Evolutionary conservation across 768 basidiomycete species (phyloP), one percentile per base, ranked within the genome.

Genomic region (Tricholoma terreum): DNA sequence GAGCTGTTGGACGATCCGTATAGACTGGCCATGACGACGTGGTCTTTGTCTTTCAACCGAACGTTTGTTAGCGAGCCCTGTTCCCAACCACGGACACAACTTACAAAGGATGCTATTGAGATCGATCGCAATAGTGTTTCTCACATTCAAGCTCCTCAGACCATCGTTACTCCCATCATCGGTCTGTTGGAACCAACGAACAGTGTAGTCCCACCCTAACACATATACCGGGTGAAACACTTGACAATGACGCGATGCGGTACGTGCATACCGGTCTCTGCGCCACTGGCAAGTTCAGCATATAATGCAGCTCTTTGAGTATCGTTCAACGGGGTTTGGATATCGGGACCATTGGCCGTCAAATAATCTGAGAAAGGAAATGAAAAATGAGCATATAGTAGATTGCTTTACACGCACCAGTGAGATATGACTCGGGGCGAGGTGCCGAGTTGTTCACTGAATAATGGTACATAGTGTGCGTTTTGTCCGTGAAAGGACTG

Each of bases 51-150:
- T 90, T 56, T 42, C 15, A n/a, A 45, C 11, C 15, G 5, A 7
- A 31, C 17, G 10, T 49, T n/a, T 31, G n/a, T 49, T 6, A 49
- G 46, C 34, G 8, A 5, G 15, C 2, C 27, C 30, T 19, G 6
- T 31, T 3, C n/a, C n/a, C 19, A 6, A n/a, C 9, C n/a, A 15
- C n/a, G 7, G 46, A 10, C 2, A 9, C 15, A 42, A 75, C 89
- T 68, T 70, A 86, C 92, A 92, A 10, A 96, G 78, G 48, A 97
- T 88, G 59, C 88, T 86, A 68, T 96, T 96, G 49, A 97, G 75
- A 69, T 89, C 86, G 19, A 95, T 77, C 0, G 90, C 86, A 54
- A 94, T 73, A 11, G 81, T 81, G 50, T 80, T 84, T 63, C 80
- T 79, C 42, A 93, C 80, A 63, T 93, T 89, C 58, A 95, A 71